Evolutionary conservation across 2,329 filamentous ascomycete genomes (phyloP).

Genomic region (Beauveria pseudobassiana): DNA sequence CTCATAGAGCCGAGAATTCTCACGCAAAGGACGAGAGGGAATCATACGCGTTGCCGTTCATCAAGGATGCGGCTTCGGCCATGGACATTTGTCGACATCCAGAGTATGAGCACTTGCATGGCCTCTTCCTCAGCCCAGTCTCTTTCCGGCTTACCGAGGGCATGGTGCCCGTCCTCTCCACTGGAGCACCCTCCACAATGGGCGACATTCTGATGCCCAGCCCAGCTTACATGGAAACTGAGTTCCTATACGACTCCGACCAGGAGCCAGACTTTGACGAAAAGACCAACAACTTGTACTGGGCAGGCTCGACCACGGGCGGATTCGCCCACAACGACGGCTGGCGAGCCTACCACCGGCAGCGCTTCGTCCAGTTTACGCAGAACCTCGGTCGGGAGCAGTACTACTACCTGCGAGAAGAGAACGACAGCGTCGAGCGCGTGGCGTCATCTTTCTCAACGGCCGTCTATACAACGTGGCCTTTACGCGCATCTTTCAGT

Average conservation of each 20-base stretch:
- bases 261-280: constrained; percentile 39
- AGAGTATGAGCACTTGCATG: constrained; percentile 36
- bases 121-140: constrained; percentile 35
- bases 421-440: constrained; percentile 13
- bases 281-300: constrained; percentile 47
- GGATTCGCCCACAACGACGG: constrained; percentile 26
- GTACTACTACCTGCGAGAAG: constrained; percentile 26
- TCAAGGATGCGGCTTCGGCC: constrained; percentile 20
- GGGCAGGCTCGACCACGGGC: constrained; percentile 50
- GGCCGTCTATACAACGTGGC: constrained; percentile 33
- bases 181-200: constrained; percentile 37
- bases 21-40: constrained; percentile 10
- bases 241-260: constrained; percentile 32
- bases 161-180: constrained; percentile 39
- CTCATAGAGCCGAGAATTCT: neutral
- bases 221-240: constrained; percentile 37
- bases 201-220: constrained; percentile 45
- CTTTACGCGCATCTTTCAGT: constrained; percentile 40
- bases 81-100: constrained; percentile 37
- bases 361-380: constrained; percentile 34
- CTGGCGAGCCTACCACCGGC: constrained; percentile 40
- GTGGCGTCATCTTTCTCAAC: constrained; percentile 27
- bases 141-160: constrained; percentile 34
- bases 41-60: constrained; percentile 28
- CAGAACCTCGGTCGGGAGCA: constrained; percentile 23